phyloP scores from a whole-genome alignment of 2,329 filamentous ascomycete genomes.

The Gaeumannomyces sp. region DNA sequence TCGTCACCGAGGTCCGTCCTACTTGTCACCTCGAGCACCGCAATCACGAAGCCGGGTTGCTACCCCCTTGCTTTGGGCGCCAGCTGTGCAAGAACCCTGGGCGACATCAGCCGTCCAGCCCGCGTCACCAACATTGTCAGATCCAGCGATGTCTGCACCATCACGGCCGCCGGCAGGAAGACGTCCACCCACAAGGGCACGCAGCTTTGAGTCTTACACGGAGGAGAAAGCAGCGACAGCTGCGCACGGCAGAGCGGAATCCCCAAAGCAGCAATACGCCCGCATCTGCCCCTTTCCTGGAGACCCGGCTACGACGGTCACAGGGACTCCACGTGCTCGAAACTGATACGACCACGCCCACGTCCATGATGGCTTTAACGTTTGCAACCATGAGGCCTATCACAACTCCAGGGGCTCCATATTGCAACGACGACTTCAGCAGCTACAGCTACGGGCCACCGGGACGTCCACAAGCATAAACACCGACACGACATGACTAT shows the following conservation, averaged over 20 bases:
- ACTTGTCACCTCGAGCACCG: neutral
- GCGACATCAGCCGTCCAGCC: constrained; percentile 7
- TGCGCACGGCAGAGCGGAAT: too few relatives aligned
- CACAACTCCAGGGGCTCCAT: too few relatives aligned
- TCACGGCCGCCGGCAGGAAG: constrained; percentile 3
- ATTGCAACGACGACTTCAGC: constrained; percentile 6
- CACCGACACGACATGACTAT: too few relatives aligned
- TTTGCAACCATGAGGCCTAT: neutral
- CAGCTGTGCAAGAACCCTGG: neutral
- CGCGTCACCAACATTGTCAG: neutral
- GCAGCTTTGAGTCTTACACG: neutral
- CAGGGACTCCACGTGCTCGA: too few relatives aligned
- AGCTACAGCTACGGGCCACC: neutral
- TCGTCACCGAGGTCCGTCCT: neutral
- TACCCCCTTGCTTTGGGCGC: constrained; percentile 4
- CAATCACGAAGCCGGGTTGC: neutral
- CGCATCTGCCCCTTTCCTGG: neutral
- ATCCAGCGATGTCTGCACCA: neutral
- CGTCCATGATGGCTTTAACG: neutral
- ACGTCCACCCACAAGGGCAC: constrained; percentile 3
- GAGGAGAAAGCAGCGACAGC: neutral
- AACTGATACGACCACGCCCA: neutral
- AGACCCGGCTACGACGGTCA: neutral
- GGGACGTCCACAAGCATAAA: neutral
- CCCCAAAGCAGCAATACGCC: too few relatives aligned